Evolutionary conservation across 2,329 filamentous ascomycete species (phyloP).

Genomic region (Apiospora arundinis): DNA sequence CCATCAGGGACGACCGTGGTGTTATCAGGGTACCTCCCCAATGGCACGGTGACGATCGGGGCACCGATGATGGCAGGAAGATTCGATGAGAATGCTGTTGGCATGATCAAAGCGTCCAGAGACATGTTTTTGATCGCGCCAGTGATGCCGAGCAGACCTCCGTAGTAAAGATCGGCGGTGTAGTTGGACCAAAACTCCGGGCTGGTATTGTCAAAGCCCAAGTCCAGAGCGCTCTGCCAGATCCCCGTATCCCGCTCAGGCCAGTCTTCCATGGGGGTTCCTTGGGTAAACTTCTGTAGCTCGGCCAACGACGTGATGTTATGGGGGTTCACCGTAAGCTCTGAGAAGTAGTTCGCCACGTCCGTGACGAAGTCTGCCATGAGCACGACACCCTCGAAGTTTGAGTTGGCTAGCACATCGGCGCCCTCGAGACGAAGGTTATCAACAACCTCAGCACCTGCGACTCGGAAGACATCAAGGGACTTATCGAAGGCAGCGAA

Average conservation of each 20-base stretch:
- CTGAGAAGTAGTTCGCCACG: slow-evolving; percentile 61
- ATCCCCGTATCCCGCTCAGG: slow-evolving; percentile 63
- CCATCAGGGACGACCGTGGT: slow-evolving; percentile 51
- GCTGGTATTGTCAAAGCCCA: slow-evolving; percentile 61
- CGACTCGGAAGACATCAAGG: slow-evolving; percentile 56
- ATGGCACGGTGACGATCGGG: slow-evolving; percentile 67
- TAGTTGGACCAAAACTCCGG: slow-evolving; percentile 64
- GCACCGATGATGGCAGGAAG: slow-evolving; percentile 63
- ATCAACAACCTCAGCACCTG: slow-evolving; percentile 66
- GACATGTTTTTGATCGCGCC: slow-evolving; percentile 63
- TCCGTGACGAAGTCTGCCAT: slow-evolving; percentile 65
- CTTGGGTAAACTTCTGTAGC: slow-evolving; percentile 61
- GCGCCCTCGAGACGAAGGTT: slow-evolving; percentile 64
- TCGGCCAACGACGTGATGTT: slow-evolving; percentile 58
- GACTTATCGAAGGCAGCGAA: slow-evolving; percentile 62
- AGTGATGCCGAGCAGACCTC: slow-evolving; percentile 64
- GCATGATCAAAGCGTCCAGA: slow-evolving; percentile 68
- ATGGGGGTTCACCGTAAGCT: slow-evolving; percentile 64
- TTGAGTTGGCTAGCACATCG: slow-evolving; percentile 43
- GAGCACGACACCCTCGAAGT: slow-evolving; percentile 51
- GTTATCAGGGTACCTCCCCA: slow-evolving; percentile 57
- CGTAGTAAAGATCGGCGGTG: slow-evolving; percentile 58
- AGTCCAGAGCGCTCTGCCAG: slow-evolving; percentile 60
- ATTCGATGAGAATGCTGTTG: slow-evolving; percentile 54
- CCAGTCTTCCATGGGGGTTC: slow-evolving; percentile 60